Percentiles rank a stretch among this genome's conserved stretches.
Conservation (phyloP, 192 early-diverging fungal species). For the Glomus cerebriforme region DNA sequence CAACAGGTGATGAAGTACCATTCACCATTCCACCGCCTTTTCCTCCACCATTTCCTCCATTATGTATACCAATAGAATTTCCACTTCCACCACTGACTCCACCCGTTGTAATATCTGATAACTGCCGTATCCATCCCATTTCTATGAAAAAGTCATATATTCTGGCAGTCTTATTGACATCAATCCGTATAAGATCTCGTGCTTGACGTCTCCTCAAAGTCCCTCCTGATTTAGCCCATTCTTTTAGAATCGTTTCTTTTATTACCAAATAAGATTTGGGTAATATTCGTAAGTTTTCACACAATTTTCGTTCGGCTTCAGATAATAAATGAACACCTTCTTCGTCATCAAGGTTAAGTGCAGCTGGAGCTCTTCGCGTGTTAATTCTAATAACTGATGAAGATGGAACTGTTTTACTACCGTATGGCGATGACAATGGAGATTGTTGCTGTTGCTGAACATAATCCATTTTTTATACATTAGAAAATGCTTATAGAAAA, state of each 20-base stretch:
- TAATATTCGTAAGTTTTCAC: slow-evolving; percentile 80
- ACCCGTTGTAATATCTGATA: slow-evolving; percentile 8
- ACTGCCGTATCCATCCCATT: slow-evolving; percentile 83
- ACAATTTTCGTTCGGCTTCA: slow-evolving; percentile 77
- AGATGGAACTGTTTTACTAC: slow-evolving; percentile 19
- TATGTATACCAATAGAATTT: background rate
- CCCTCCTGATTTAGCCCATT: slow-evolving; percentile 74
- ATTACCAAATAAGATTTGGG: slow-evolving; percentile 89
- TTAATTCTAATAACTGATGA: slow-evolving; percentile 26
- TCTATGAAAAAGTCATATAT: slow-evolving; percentile 95
- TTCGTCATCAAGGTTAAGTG: slow-evolving; percentile 76
- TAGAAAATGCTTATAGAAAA: background rate
- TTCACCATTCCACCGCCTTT: background rate
- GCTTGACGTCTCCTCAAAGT: slow-evolving; percentile 73
- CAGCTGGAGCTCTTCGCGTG: slow-evolving; percentile 51
- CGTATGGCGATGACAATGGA: slow-evolving; percentile 34
- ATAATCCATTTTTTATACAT: slow-evolving; percentile 7
- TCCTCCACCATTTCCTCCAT: background rate
- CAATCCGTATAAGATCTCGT: slow-evolving; percentile 88
- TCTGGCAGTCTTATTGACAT: slow-evolving; percentile 82
- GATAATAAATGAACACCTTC: slow-evolving; percentile 89
- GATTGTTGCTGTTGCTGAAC: background rate
- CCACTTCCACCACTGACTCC: background rate
- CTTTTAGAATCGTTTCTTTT: slow-evolving; percentile 88
- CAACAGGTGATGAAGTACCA: background rate